Base-by-base conservation (phyloP, 768 basidiomycete genomes). In the Lactarius sp. region DNA sequence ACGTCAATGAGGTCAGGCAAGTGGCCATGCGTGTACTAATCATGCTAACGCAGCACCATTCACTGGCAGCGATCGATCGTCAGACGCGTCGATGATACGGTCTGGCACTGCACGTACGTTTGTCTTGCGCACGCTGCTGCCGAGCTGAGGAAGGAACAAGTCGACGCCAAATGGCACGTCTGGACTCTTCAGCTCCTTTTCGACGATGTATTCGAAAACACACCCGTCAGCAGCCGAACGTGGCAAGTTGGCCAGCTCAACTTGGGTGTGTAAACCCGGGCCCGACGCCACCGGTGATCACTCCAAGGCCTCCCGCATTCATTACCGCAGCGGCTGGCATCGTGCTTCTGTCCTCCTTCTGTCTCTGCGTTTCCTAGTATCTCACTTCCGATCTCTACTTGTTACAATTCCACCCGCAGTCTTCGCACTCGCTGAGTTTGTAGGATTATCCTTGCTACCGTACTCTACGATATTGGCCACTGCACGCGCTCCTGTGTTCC, bases 281-380 rank as follows among this genome's bases (percentile, higher is more conserved):
- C n/a, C 91, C 91, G 37, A 89, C 79, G 59, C 94, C 94, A 42
- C 94, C 94, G n/a, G n/a, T n/a, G 65, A 98, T 92, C 56, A 96
- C 92, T 66, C 94, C 94, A 49, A 97, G 69, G 56, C 94, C 94
- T 53, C 94, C 94, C 34, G 93, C 94, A 70, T 96, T 97, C 50
- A 91, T 92, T 61, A 96, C 94, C 44, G 92, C 94, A 47, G 94
- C 94, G 18, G 93, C 94, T 31, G 95, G 84, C 73, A 27, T 27
- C 27, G 27, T 27, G 2, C 22, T 27, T 27, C 22, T 27, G 22
- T 27, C 22, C 27, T 3, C 27, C 27, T 27, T 27, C 27, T 27
- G 27, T 27, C 27, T 27, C 27, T 27, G 27, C 27, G 27, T 27
- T 27, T 27, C 27, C 2, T 27, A 27, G 27, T 27, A 27, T 27